Percentiles rank a stretch among this genome's conserved stretches.
Evolutionary conservation across 805 yeast species (phyloP).

Genomic region (Nakazawaea ernobii): DNA sequence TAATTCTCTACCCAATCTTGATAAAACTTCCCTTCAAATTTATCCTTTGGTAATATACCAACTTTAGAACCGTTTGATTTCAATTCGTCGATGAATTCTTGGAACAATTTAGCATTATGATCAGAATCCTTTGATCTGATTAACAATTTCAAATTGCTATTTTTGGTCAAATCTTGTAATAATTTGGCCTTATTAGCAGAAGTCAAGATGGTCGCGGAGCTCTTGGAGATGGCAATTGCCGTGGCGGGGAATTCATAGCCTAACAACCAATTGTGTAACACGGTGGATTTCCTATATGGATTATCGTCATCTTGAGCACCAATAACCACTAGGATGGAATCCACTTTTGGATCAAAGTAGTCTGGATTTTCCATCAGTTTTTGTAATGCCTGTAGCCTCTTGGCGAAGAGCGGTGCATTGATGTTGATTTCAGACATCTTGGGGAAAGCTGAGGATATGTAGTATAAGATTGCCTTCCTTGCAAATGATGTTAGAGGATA

Average conservation of each 20-base stretch:
- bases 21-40: constrained; percentile 77
- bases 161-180: constrained; percentile 47
- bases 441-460: too few species aligned
- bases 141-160: constrained; percentile 46
- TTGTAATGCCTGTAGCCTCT: constrained; percentile 41
- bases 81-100: constrained; percentile 45
- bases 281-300: constrained; percentile 84
- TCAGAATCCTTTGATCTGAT: constrained; percentile 77
- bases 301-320: constrained; percentile 87
- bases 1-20: constrained; percentile 61
- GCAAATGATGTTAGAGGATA: too few species aligned
- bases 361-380: constrained; percentile 24
- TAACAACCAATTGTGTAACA: constrained; percentile 83
- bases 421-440: constrained; percentile 55
- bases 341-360: constrained; percentile 32
- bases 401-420: constrained; percentile 46
- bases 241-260: constrained; percentile 98
- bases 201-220: constrained; percentile 61
- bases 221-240: constrained; percentile 56
- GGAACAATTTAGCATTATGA: constrained; percentile 63
- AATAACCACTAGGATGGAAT: constrained; percentile 58
- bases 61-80: constrained; percentile 39
- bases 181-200: constrained; percentile 83
- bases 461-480: too few species aligned
- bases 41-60: constrained; percentile 72